Percentiles rank a stretch among this genome's conserved stretches.
Evolutionary conservation across 768 basidiomycete species (phyloP).

Genomic region (Termitomyces sp.): DNA sequence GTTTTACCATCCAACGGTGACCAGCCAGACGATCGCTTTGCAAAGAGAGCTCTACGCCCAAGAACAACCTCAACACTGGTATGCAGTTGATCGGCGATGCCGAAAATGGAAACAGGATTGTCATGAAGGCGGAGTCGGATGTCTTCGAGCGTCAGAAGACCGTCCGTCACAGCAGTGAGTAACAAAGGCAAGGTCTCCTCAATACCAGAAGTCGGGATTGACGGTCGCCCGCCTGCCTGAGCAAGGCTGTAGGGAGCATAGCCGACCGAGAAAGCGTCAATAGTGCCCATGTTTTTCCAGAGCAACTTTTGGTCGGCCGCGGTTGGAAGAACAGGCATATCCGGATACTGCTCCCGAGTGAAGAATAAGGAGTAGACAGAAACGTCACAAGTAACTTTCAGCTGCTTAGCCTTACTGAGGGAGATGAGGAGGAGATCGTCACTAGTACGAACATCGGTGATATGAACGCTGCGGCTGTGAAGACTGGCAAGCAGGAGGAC

Average conservation of each 20-base stretch:
- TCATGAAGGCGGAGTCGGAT: constrained; percentile 82
- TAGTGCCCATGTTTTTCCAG: constrained; percentile 78
- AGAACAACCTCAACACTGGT: constrained; percentile 93
- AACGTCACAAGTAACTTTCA: constrained; percentile 96
- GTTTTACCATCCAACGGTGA: constrained; percentile 69
- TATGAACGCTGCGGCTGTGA: constrained; percentile 82
- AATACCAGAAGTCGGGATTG: constrained; percentile 72
- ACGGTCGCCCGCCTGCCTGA: constrained; percentile 49
- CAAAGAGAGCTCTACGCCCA: constrained; percentile 64
- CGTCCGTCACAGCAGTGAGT: constrained; percentile 78
- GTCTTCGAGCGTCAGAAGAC: constrained; percentile 76
- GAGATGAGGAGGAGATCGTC: constrained; percentile 90
- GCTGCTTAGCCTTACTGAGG: constrained; percentile 88
- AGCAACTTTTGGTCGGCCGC: constrained; percentile 73
- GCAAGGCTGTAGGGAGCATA: constrained; percentile 77
- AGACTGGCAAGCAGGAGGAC: constrained; percentile 91
- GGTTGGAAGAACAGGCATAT: constrained; percentile 61
- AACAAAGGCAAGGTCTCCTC: constrained; percentile 86
- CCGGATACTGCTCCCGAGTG: constrained; percentile 67
- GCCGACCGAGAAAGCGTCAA: constrained; percentile 92
- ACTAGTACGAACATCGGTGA: constrained; percentile 81
- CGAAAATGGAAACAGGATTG: constrained; percentile 90
- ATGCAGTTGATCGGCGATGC: constrained; percentile 78
- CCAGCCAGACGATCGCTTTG: constrained; percentile 54
- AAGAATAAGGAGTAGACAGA: constrained; percentile 91